Evolutionary conservation across 768 basidiomycete genomes (phyloP), one percentile per base, ranked within the genome.

Genomic region (Megacollybia marginata): DNA sequence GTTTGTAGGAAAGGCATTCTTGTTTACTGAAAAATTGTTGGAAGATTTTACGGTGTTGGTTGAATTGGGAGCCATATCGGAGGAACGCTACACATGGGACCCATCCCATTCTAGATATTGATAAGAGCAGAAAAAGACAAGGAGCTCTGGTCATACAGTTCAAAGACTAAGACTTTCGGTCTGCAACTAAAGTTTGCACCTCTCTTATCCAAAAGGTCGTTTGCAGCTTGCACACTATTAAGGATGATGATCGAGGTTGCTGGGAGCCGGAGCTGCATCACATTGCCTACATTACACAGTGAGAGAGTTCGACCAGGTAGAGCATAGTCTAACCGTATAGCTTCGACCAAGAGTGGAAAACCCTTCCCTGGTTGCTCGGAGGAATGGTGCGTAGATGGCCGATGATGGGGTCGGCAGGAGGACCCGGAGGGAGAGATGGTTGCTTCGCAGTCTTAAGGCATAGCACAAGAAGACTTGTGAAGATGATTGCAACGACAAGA

Each of bases 141-240:
- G 9, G 43, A 18, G 20, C 15, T 5, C 11, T 20, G 19, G 8
- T 53, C 56, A 10, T 31, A 59, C 56, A 57, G 32, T 42, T 64
- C 61, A 45, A 50, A 47, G 33, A 65, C 52, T 20, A 54, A 48
- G 15, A 62, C 52, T 33, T 31, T 28, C 15, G 65, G 62, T 16
- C 67, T 58, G 44, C 63, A 63, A 20, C 59, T 62, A 50, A 74
- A 76, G 19, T 67, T 70, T 13, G 55, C 42, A 16, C 66, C 65
- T 33, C 70, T 57, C 43, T 65, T 71, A 33, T 75, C 73, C 15
- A 74, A 61, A 15, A 76, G 64, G 9, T 76, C 75, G 12, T 53
- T 54, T 1, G 67, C 69, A 9, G 67, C 62, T 42, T 71, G 54
- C 1, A 59, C 49, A 10, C 64, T 65, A 50, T 72, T 70, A 47